Conservation (phyloP, 2,329 filamentous ascomycete species). For the Sclerotinia minor region DNA sequence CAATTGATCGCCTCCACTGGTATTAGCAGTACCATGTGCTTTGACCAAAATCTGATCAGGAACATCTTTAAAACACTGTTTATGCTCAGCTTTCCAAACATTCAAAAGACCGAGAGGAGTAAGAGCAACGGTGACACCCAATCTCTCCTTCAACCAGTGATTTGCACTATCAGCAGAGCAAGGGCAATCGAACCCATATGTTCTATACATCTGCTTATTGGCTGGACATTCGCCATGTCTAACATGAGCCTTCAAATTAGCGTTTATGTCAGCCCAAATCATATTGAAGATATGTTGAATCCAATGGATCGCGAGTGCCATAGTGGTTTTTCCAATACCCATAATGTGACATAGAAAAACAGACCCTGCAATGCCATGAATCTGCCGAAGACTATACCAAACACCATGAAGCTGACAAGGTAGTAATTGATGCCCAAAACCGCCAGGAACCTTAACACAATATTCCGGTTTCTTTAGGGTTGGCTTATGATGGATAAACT, state of each 20-base stretch:
- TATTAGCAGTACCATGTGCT: constrained; percentile 5
- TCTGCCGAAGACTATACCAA: constrained; percentile 1
- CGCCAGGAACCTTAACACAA: neutral
- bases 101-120: neutral
- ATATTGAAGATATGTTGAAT: constrained; percentile 19
- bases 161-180: neutral
- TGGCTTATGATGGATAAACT: constrained; percentile 10
- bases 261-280: neutral
- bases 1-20: neutral
- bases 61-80: neutral
- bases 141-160: constrained; percentile 1
- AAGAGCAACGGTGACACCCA: neutral
- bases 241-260: neutral
- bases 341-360: constrained; percentile 8
- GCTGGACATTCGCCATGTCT: neutral
- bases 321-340: constrained; percentile 17
- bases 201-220: neutral
- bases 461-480: neutral
- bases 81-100: constrained; percentile 6
- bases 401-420: constrained; percentile 13
- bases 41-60: constrained; percentile 10
- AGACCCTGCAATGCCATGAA: constrained; percentile 8
- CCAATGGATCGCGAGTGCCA: neutral
- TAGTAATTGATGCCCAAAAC: neutral
- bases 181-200: constrained; percentile 15